Evolutionary conservation across 2,329 filamentous ascomycete species (phyloP), one percentile per base, ranked within the genome.

Genomic region (Paecilomyces formosus): DNA sequence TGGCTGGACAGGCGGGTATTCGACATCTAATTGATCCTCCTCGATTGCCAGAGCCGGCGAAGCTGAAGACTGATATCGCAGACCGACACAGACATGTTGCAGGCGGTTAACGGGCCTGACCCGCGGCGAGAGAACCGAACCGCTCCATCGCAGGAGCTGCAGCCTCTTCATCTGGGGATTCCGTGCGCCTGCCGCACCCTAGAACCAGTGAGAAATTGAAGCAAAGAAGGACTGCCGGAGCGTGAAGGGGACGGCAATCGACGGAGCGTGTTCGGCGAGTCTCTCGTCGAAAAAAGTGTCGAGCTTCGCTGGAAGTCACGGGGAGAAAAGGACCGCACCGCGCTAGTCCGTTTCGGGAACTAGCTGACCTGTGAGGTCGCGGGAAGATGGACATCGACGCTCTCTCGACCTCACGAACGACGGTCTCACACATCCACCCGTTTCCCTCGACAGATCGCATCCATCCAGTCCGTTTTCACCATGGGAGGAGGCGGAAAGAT

Each of bases 401-500:
- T 9, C 39, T 45, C 18, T 45, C 39, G 39, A 45, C 39, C 39
- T 45, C 39, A 45, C 39, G 39, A 8, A 45, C 39, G 39, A 45
- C 54, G 54, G 22, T 28, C 18, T 13, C 53, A 55, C 61, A 64
- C 61, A 60, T 58, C 66, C 63, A 63, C 59, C 59, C 68, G 57
- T 56, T 56, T 61, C 66, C 64, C 52, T 55, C 26, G 55, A 56
- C 60, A 57, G 59, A 64, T 63, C 57, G 66, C 60, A 59, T 60
- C 58, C 57, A 60, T 62, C 61, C 62, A 68, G 63, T 58, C 61
- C 62, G 63, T 64, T 58, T 62, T 67, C 70, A 75, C 69, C 62
- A 79, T 79, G 88, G 89, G 89, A 80, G 89, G 89, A 79, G 91
- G 92, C 81, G 87, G 85, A 77, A 89, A 89, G 78, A 83, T 89